Evolutionary conservation across 2,329 filamentous ascomycete genomes (phyloP), one percentile per base, ranked within the genome.

Genomic region (Alternaria metachromatica): DNA sequence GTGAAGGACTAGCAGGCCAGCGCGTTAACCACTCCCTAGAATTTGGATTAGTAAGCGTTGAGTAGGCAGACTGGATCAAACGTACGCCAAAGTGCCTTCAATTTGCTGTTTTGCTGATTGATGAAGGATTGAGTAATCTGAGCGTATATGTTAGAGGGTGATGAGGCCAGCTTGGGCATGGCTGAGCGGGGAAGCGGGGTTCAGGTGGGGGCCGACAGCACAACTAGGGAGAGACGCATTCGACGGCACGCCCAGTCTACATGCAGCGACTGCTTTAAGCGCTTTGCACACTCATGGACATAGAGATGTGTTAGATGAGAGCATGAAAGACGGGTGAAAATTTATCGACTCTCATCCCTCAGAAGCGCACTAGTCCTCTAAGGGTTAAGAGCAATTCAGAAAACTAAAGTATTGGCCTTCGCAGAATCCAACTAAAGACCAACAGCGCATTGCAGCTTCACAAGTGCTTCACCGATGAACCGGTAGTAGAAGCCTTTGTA

Each of bases 1-100:
- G 20, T 55, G 48, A 55, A 59, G 59, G 65, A 67, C 63, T 72
- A 72, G 69, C 69, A 72, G 69, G 69, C 69, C 69, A 70, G 68
- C 69, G 69, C 69, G 69, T 71, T 71, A 71, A 71, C 68, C 68
- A 69, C 67, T 69, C 65, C 53, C 43, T 33, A 20, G 48, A 48
- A 25, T 20, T 37, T 51, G 8, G 37, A 25, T 26, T 50, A 20
- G 46, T 43, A 23, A 43, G 21, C 10, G 30, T 15, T 41, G 4
- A 12, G 9, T 3, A n/a, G 18, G 2, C 11, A 7, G 15, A 12
- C 13, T 2, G 23, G 6, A 43, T 11, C 33, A 6, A 25, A 9
- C 26, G 12, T 30, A 37, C 60, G 60, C 60, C 60, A 63, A 63
- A 63, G 60, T 60, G 60, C 33, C 33, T 37, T 37, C 15, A 37